Evolutionary conservation across 1,284 basidiomycete genomes (phyloP).

Genomic region (Tilletiaria anomala): DNA sequence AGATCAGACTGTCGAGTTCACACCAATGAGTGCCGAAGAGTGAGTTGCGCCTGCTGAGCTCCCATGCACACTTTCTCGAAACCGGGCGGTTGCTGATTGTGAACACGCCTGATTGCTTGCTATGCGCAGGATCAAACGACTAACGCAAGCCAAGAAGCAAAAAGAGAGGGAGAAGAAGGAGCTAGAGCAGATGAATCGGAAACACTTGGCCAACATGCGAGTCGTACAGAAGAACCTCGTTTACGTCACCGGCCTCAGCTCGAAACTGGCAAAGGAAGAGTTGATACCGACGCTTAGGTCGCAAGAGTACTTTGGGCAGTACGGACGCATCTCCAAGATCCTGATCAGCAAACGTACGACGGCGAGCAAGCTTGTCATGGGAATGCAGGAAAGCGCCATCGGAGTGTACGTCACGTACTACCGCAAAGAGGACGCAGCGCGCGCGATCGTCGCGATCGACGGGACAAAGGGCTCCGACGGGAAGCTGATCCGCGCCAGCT

Average conservation of each 20-base stretch:
- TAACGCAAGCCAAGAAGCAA: conserved; percentile 90
- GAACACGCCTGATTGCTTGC: conserved; percentile 3
- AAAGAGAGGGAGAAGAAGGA: conserved; percentile 92
- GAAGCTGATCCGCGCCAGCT: conserved; percentile 61
- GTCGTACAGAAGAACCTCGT: conserved; percentile 94
- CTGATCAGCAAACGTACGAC: conserved; percentile 77
- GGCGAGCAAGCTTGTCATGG: conserved; percentile 46
- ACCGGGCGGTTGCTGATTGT: background rate
- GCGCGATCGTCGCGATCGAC: conserved; percentile 83
- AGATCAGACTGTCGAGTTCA: conserved; percentile 85
- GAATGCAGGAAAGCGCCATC: conserved; percentile 55
- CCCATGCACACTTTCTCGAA: too few relatives aligned
- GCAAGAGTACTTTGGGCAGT: conserved; percentile 95
- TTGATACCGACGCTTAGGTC: conserved; percentile 85
- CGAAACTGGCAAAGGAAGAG: conserved; percentile 86
- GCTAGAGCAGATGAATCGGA: conserved; percentile 69
- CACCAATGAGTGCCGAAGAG: conserved; percentile 90
- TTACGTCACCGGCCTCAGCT: conserved; percentile 84
- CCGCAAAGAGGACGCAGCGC: conserved; percentile 82
- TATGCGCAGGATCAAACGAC: conserved; percentile 64
- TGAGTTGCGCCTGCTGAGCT: too few relatives aligned
- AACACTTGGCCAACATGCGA: conserved; percentile 79
- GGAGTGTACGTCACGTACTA: conserved; percentile 95
- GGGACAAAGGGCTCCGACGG: conserved; percentile 50
- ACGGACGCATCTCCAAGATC: conserved; percentile 94